phyloP scores from a whole-genome alignment of 371 early-diverging fungal genomes.

The Actinomucor elegans region DNA sequence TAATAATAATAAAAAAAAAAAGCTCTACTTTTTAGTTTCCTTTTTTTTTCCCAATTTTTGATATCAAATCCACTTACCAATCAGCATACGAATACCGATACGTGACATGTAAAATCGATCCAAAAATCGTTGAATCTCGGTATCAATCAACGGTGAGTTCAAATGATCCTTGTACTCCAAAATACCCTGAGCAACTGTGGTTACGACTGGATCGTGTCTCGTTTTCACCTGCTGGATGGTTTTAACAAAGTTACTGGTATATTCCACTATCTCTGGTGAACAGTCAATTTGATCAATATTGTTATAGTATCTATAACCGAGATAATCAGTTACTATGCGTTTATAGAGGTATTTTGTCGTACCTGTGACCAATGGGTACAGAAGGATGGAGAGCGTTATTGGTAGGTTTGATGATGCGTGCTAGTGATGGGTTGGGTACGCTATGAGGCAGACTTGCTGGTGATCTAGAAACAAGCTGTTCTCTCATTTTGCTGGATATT shows the following conservation, averaged over 20 bases:
- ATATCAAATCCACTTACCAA: too few relatives aligned
- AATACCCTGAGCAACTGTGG: conserved; percentile 91
- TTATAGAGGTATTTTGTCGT: background rate
- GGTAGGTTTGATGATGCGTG: conserved; percentile 10
- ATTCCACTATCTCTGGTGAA: conserved; percentile 72
- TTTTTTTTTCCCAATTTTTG: too few relatives aligned
- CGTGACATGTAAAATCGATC: conserved; percentile 97
- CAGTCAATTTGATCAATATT: conserved; percentile 59
- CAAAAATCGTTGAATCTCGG: conserved; percentile 88
- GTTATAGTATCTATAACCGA: conserved; percentile 54
- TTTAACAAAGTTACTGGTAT: conserved; percentile 82
- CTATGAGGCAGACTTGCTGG: conserved; percentile 44
- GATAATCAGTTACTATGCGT: background rate
- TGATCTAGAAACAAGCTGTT: conserved; percentile 20
- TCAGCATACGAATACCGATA: conserved; percentile 96
- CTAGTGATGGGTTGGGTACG: conserved; percentile 65
- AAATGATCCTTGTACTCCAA: conserved; percentile 84
- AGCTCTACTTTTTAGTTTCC: too few relatives aligned
- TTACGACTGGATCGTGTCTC: conserved; percentile 93
- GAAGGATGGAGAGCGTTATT: conserved; percentile 17
- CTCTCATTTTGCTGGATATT: conserved; percentile 39
- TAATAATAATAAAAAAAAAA: too few relatives aligned
- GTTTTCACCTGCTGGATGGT: conserved; percentile 88
- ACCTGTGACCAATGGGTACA: conserved; percentile 40
- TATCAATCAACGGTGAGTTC: conserved; percentile 64